Conservation (phyloP, 192 early-diverging fungal species). For the Gryganskiella cystojenkinii region DNA sequence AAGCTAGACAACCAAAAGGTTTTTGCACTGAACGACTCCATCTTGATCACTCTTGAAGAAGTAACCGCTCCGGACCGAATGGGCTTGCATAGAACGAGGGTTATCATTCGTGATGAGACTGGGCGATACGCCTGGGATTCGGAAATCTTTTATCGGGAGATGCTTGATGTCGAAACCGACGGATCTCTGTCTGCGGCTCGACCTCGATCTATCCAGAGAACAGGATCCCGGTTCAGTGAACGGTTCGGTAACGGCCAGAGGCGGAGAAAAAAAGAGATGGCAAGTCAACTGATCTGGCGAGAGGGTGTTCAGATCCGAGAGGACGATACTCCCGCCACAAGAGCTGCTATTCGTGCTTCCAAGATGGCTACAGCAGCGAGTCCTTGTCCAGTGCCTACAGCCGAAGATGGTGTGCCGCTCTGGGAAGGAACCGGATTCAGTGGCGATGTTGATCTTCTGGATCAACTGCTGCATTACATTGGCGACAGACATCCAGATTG, state of each 20-base stretch:
- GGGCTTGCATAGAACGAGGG: constrained; percentile 59
- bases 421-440: constrained; percentile 52
- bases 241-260: constrained; percentile 25
- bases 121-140: constrained; percentile 88
- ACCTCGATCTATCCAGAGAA: constrained; percentile 21
- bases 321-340: constrained; percentile 17
- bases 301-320: constrained; percentile 40
- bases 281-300: constrained; percentile 45
- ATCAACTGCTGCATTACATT: constrained; percentile 66
- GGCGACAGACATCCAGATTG: constrained; percentile 71
- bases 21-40: constrained; percentile 78
- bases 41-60: constrained; percentile 79
- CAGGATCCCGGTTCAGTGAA: constrained; percentile 30
- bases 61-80: constrained; percentile 54
- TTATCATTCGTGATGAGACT: constrained; percentile 80
- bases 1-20: constrained; percentile 67
- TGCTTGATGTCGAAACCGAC: constrained; percentile 32
- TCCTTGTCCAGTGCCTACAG: neutral
- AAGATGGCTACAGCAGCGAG: neutral
- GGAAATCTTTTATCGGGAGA: constrained; percentile 72
- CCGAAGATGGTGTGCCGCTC: constrained; percentile 31
- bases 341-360: neutral
- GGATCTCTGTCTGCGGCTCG: neutral
- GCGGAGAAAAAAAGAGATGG: constrained; percentile 37
- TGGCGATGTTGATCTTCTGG: constrained; percentile 64